Conservation (phyloP, 73 alveolate genomes). For the Paramecium octaurelia region DNA sequence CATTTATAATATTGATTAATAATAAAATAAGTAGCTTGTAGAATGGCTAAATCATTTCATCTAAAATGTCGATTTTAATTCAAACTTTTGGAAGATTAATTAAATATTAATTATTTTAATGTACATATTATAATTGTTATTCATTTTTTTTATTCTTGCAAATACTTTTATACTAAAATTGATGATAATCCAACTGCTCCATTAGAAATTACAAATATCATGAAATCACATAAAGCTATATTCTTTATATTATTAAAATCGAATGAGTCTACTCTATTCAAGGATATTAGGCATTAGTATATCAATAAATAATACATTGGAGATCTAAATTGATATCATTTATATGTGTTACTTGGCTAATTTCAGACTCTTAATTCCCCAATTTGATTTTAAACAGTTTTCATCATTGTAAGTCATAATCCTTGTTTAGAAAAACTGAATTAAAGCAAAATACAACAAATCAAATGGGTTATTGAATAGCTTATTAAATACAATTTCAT, state of each 20-base stretch:
- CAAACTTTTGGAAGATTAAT: neutral
- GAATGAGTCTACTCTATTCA: neutral
- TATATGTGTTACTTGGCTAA: neutral
- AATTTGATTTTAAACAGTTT: neutral
- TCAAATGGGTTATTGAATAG: neutral
- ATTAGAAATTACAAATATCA: neutral
- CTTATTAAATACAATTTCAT: neutral
- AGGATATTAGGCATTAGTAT: neutral
- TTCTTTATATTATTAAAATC: neutral
- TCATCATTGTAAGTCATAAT: neutral
- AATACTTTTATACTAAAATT: neutral
- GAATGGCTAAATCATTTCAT: neutral
- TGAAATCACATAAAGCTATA: neutral
- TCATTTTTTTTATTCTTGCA: conserved; percentile 12
- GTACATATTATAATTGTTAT: neutral
- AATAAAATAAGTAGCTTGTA: neutral
- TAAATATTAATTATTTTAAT: neutral
- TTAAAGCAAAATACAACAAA: neutral
- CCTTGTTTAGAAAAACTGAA: neutral
- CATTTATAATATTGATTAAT: neutral
- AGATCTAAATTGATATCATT: neutral
- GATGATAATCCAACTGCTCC: neutral
- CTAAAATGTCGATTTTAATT: no score
- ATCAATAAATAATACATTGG: neutral
- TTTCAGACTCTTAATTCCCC: neutral